These are phyloP conservation scores for Backusella tarrabulga DNA, from an alignment of 192 early-diverging fungal genomes.

Conservation along the genomic window DNA sequence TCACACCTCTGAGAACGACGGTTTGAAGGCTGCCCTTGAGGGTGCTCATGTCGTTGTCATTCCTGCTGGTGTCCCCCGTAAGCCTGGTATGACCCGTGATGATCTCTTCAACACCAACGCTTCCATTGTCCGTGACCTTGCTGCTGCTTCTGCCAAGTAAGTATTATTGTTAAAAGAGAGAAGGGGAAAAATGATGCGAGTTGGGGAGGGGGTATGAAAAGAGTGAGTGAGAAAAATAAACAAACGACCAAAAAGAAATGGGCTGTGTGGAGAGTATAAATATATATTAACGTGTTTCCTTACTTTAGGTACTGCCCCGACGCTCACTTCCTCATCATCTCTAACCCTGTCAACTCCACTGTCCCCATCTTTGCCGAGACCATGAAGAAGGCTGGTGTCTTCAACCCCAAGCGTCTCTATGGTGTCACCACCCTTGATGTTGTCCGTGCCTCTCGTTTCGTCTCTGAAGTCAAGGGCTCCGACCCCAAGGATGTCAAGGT, in stretches of 20 bases:
- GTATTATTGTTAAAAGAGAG: conserved; percentile 41
- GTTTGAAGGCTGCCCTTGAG: conserved; percentile 43
- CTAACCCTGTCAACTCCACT: conserved; percentile 98
- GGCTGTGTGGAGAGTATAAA: neutral
- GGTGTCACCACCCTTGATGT: conserved; percentile 98
- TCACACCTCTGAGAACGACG: conserved; percentile 60
- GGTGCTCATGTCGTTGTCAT: conserved; percentile 69
- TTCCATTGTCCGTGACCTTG: conserved; percentile 81
- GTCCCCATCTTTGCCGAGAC: conserved; percentile 93
- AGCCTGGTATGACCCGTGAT: conserved; percentile 99
- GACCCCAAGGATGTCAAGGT: conserved; percentile 75
- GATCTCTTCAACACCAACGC: conserved; percentile 99
- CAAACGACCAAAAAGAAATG: neutral
- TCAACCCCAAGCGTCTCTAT: conserved; percentile 86
- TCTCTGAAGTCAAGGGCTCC: conserved; percentile 74
- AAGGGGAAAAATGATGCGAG: neutral
- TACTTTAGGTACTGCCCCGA: conserved; percentile 22
- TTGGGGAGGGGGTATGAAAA: too few relatives aligned
- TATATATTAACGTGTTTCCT: neutral
- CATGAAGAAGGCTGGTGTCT: conserved; percentile 81
- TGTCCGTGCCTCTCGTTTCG: conserved; percentile 96
- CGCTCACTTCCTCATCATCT: conserved; percentile 62
- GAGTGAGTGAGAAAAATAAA: conserved; percentile 13
- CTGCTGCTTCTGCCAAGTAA: conserved; percentile 72
- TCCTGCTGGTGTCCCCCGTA: conserved; percentile 97